phyloP scores from a whole-genome alignment of 257 asterid species.

The Ophiorrhiza pumila region DNA sequence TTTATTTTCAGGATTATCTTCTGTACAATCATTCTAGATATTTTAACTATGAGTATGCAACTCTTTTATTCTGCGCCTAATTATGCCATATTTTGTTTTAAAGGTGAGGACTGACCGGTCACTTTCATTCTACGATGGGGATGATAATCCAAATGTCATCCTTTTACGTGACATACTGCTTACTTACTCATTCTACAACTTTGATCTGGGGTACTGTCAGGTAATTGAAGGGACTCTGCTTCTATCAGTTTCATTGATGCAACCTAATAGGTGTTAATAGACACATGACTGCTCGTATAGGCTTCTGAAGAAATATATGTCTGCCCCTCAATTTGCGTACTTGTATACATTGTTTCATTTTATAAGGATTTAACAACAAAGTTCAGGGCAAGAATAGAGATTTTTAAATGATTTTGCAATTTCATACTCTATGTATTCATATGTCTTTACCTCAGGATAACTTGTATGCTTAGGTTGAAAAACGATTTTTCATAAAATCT shows the following conservation, averaged over 20 bases:
- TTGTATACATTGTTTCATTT: neutral
- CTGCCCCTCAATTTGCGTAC: neutral
- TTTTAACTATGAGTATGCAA: neutral
- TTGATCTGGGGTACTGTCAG: constrained; percentile 99
- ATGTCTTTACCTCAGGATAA: neutral
- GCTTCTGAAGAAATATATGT: neutral
- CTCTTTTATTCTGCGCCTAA: neutral
- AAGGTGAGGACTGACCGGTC: constrained; percentile 98
- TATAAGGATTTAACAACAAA: neutral
- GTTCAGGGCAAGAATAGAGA: neutral
- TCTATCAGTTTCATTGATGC: neutral
- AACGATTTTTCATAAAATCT: neutral
- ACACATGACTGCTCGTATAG: neutral
- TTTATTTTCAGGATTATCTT: neutral
- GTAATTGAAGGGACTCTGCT: constrained; percentile 30
- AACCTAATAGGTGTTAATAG: neutral
- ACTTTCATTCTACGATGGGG: constrained; percentile 83
- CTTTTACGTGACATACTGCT: constrained; percentile 82
- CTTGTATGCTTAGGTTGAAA: neutral
- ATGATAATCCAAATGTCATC: constrained; percentile 86
- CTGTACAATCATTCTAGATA: neutral
- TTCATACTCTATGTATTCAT: neutral
- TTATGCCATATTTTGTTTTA: constrained; percentile 19
- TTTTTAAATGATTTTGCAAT: neutral
- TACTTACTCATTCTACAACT: constrained; percentile 97